phyloP scores from a whole-genome alignment of 78 protist genomes.

The Speleostelium caveatum region DNA sequence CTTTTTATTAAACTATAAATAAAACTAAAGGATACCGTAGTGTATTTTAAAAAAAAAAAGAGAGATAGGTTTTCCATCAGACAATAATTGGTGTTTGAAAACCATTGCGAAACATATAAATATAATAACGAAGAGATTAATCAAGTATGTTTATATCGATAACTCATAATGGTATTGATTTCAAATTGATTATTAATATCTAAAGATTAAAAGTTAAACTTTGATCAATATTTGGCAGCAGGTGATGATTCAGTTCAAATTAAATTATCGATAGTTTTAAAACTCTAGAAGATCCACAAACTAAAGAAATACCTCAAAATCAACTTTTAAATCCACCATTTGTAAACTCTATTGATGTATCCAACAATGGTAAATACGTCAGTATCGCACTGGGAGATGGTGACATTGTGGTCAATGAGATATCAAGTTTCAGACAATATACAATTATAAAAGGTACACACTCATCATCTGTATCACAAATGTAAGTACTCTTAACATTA shows the following conservation, averaged over 20 bases:
- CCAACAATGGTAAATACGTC: slow-evolving; percentile 38
- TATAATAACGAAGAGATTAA: slow-evolving; percentile 42
- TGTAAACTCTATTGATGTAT: slow-evolving; percentile 45
- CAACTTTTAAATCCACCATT: slow-evolving; percentile 82
- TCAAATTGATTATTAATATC: background rate
- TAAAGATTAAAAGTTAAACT: slow-evolving; percentile 24
- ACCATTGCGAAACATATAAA: no score
- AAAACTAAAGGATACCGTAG: no score
- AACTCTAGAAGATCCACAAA: background rate
- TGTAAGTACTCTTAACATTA: no score
- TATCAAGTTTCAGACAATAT: slow-evolving; percentile 31
- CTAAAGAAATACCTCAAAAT: slow-evolving; percentile 10
- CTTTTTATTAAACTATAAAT: no score
- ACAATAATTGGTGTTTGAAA: no score
- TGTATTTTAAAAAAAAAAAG: no score
- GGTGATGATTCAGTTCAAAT: slow-evolving; percentile 77
- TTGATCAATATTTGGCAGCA: slow-evolving; percentile 55
- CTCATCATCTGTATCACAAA: slow-evolving; percentile 28
- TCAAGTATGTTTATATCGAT: slow-evolving; percentile 18
- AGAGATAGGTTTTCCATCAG: no score
- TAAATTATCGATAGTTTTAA: slow-evolving; percentile 28
- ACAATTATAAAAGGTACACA: slow-evolving; percentile 8
- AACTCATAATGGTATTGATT: background rate
- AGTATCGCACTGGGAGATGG: slow-evolving; percentile 54
- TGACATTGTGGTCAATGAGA: slow-evolving; percentile 16